A percentile compares a stretch with the other conserved stretches of the same genome.
phyloP scores from a whole-genome alignment of 148 eudicot genomes.

The Cornus florida region DNA sequence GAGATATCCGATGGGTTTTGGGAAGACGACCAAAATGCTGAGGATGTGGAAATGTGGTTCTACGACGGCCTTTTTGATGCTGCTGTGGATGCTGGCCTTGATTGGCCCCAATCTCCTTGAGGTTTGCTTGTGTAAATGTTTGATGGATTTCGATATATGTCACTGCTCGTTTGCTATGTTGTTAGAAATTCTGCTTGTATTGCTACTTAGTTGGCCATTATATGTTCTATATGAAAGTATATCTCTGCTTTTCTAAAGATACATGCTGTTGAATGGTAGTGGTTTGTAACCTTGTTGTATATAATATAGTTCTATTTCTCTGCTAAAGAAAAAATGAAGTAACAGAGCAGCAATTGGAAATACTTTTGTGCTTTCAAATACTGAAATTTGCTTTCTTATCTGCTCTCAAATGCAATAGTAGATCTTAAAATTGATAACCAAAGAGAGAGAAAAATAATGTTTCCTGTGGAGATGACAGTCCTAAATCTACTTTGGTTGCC shows the following conservation, averaged over 20 bases:
- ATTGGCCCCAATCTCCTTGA: conserved; percentile 41
- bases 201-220: background rate
- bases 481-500: background rate
- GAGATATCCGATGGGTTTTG: conserved; percentile 31
- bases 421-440: too few relatives aligned
- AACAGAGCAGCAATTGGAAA: background rate
- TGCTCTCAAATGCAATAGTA: background rate
- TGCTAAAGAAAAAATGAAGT: background rate
- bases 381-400: background rate
- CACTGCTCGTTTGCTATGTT: background rate
- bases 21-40: conserved; percentile 31
- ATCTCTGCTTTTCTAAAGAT: background rate
- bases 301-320: background rate
- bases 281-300: background rate
- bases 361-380: background rate
- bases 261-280: background rate
- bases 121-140: background rate
- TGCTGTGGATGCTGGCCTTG: conserved; percentile 24
- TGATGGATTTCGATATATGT: background rate
- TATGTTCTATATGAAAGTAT: background rate
- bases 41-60: conserved; percentile 48
- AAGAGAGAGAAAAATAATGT: too few relatives aligned
- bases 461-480: too few relatives aligned
- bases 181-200: background rate
- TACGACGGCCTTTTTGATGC: conserved; percentile 25